These are phyloP conservation scores for Podospora bellae-mahoneyi DNA, from an alignment of 495 filamentous ascomycete species.

Conservation along the genomic window DNA sequence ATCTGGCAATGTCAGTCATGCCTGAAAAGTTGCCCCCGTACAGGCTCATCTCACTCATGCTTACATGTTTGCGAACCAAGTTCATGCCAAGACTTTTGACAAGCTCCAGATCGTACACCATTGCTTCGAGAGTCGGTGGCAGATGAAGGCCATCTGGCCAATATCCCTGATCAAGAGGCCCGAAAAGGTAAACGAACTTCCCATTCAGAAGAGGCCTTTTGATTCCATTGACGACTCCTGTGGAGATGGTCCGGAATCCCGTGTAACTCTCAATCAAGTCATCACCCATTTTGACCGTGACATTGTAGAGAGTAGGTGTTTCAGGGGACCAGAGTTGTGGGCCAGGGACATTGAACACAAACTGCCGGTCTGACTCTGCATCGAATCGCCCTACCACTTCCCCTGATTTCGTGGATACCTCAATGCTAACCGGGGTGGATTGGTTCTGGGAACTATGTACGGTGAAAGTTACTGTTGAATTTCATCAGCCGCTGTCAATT, in stretches of 20 bases:
- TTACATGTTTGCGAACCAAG: constrained; percentile 64
- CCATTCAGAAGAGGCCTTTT: constrained; percentile 60
- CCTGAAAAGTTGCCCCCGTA: too few species aligned
- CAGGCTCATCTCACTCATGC: constrained; percentile 12
- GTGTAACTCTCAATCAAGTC: constrained; percentile 59
- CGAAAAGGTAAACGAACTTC: constrained; percentile 62
- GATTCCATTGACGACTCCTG: constrained; percentile 54
- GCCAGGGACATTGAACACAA: constrained; percentile 49
- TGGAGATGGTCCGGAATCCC: constrained; percentile 62
- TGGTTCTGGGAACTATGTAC: constrained; percentile 39
- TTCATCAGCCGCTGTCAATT: constrained; percentile 14
- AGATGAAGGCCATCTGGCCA: constrained; percentile 67
- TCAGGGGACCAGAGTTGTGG: constrained; percentile 59
- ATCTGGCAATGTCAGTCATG: constrained; percentile 41
- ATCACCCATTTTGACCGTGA: constrained; percentile 53
- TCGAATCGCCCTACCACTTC: constrained; percentile 28
- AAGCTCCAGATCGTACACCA: constrained; percentile 60
- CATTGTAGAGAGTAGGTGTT: constrained; percentile 59
- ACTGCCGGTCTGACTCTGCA: constrained; percentile 44
- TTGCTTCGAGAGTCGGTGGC: constrained; percentile 59
- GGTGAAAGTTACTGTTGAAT: constrained; percentile 44
- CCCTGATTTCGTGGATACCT: constrained; percentile 38
- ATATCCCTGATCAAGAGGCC: constrained; percentile 65
- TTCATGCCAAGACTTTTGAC: constrained; percentile 64
- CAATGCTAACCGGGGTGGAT: constrained; percentile 42